These are phyloP conservation scores for Candida krabiensis DNA, from an alignment of 805 yeast genomes.

Conservation along the genomic window DNA sequence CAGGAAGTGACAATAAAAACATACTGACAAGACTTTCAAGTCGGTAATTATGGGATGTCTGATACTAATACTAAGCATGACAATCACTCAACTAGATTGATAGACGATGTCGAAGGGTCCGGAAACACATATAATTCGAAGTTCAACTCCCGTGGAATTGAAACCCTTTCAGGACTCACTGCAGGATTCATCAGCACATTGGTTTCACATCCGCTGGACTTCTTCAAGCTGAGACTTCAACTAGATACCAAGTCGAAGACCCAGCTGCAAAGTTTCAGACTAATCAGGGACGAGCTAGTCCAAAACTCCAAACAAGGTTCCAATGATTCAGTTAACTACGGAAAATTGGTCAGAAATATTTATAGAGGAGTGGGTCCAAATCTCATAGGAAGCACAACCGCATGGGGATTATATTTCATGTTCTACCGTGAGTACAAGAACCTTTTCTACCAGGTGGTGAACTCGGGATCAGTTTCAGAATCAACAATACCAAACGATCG, in stretches of 20 bases:
- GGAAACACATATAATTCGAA: neutral
- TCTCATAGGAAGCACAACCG: conserved; percentile 75
- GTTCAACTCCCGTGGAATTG: conserved; percentile 31
- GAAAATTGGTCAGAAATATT: conserved; percentile 28
- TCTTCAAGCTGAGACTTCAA: conserved; percentile 81
- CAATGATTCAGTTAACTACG: conserved; percentile 8
- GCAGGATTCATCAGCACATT: conserved; percentile 84
- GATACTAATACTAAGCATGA: too few species aligned
- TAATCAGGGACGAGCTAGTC: conserved; percentile 21
- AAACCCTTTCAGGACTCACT: conserved; percentile 66
- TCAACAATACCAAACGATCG: conserved; percentile 27
- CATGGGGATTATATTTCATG: conserved; percentile 89
- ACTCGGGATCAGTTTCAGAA: neutral
- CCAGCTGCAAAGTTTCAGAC: conserved; percentile 30
- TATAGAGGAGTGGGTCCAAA: conserved; percentile 85
- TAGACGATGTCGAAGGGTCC: conserved; percentile 14
- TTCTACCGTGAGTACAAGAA: conserved; percentile 65
- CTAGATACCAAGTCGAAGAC: conserved; percentile 41
- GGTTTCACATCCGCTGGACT: conserved; percentile 85
- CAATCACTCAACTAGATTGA: conserved; percentile 13
- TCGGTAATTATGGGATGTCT: too few species aligned
- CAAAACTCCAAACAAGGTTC: conserved; percentile 9
- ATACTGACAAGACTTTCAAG: too few species aligned
- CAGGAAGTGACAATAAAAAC: too few species aligned
- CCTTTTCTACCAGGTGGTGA: conserved; percentile 5